Base-by-base conservation (phyloP, 176 grass and related monocot species). In the Rhynchospora breviuscula region DNA sequence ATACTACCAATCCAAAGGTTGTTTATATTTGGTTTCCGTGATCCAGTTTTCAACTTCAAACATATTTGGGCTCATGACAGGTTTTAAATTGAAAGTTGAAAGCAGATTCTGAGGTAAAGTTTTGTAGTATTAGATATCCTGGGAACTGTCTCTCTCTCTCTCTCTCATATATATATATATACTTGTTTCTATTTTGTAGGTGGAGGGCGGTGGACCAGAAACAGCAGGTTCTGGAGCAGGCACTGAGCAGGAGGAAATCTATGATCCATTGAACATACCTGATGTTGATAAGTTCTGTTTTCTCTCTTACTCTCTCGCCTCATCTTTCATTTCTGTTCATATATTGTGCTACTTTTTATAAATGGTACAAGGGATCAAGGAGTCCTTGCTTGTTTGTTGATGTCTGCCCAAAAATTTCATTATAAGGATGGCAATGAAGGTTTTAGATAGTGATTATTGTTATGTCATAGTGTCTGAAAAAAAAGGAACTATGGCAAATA, bases 231-330 rank as follows among this genome's bases (percentile, higher is more conserved):
- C 93, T 84, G 81, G 52, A 75, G 85, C 83, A 67, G 73, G 74
- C 65, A 87, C 87, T 86, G 96, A 95, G 81, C 91, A 89, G 48
- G 93, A 87, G 68, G 94, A 99, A 81, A 85, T 79, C 19, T 99
- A 96, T 80, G 93, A 99, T 90, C 97, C 97, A 59, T 86, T 99
- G 88, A 86, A 77, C 66, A 90, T 99, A 89, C 97, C 97, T 67
- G 89, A 89, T 59, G 93, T 91, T 11, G 83, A 95, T 72, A 92
- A 89, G 95, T 97, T 80, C 85, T 86, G 62, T 4, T 69, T 19
- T 83, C 15, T 43, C 53, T n/a, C 25, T 86, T 8, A 26, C 82
- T 53, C 45, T 82, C 11, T 3, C 1, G 26, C 26, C 7, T 13
- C 6, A 59, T 63, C 59, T 7, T 10, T 26, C 62, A 2, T 62